Evolutionary conservation across 2,329 filamentous ascomycete species (phyloP), one percentile per base, ranked within the genome.

Genomic region (Eutypa lata): DNA sequence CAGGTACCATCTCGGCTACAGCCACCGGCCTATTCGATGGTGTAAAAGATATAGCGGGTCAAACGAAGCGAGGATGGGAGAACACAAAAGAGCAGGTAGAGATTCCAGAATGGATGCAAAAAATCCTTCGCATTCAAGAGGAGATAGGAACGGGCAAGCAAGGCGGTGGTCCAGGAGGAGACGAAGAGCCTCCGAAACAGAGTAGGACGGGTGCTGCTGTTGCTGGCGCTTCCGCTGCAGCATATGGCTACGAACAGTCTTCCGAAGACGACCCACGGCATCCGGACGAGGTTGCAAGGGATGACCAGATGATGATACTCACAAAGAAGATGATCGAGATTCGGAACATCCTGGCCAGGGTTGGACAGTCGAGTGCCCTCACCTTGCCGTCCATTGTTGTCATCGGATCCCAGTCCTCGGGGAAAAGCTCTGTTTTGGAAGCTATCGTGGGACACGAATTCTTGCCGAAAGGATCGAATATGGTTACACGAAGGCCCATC

Each of bases 281-380:
- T 8, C 77, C 75, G 19, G 83, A 87, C 52, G 84, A 89, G 65
- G 79, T 81, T 47, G 90, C 91, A 18, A 85, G 86, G 64, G 94
- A 99, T 65, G 94, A 99, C 68, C 94, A 99, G 72, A 99, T 99
- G 93, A 99, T 99, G 94, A 80, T 97, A 61, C 77, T 99, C 65
- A 99, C 95, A 2, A 93, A 94, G 76, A 97, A 97, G 75, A 99
- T 99, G 94, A 99, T 99, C 65, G 94, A 99, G 76, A 97, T 99
- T 53, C 82, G 95, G 61, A 92, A 87, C 61, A 90, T 99, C 52
- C 79, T 99, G 22, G 89, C 95, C 66, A 90, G 87, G 24, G 89
- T 99, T 46, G 95, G 92, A 33, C 93, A 99, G 75, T 95, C 92
- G 1, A 91, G 88, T 59, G 85, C 90, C 3, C 76, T 99, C 57